These are phyloP conservation scores for Syncephalastrum racemosum DNA, from an alignment of 371 early-diverging fungal genomes.

Conservation along the genomic window DNA sequence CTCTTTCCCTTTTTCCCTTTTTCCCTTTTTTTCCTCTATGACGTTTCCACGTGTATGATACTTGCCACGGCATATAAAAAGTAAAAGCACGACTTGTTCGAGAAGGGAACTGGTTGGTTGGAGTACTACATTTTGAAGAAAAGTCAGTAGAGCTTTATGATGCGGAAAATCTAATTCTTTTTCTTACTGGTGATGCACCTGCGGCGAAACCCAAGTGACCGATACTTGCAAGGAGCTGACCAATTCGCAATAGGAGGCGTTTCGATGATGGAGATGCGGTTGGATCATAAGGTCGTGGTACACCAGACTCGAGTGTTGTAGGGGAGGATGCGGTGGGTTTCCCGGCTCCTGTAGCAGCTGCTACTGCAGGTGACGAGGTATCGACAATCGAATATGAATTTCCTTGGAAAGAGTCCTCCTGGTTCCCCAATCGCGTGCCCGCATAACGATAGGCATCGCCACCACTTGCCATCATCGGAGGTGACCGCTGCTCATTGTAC, in stretches of 20 bases:
- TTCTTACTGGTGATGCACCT: conserved; percentile 46
- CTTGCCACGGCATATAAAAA: conserved; percentile 44
- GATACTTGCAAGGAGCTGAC: conserved; percentile 30
- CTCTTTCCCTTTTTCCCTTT: background rate
- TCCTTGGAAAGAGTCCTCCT: conserved; percentile 9
- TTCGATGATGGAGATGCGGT: conserved; percentile 21
- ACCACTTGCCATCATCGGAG: conserved; percentile 1
- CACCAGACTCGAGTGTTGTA: background rate
- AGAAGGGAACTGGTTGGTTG: conserved; percentile 28
- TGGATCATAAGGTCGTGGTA: conserved; percentile 12
- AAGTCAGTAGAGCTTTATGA: background rate
- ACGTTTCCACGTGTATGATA: background rate
- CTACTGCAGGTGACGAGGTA: conserved; percentile 3
- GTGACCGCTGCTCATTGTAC: background rate
- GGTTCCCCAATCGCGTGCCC: conserved; percentile 21
- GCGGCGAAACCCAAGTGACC: conserved; percentile 51
- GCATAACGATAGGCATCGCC: conserved; percentile 18
- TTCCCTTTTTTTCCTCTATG: background rate
- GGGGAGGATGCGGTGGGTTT: background rate
- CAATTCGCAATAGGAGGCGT: conserved; percentile 28
- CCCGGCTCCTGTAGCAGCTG: background rate
- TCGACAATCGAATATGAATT: conserved; percentile 13
- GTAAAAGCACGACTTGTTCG: conserved; percentile 31
- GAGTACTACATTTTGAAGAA: conserved; percentile 18
- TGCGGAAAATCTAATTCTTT: too few relatives aligned